These are phyloP conservation scores for Sphaerulina populicola DNA, from an alignment of 2,329 filamentous ascomycete genomes.

Conservation along the genomic window DNA sequence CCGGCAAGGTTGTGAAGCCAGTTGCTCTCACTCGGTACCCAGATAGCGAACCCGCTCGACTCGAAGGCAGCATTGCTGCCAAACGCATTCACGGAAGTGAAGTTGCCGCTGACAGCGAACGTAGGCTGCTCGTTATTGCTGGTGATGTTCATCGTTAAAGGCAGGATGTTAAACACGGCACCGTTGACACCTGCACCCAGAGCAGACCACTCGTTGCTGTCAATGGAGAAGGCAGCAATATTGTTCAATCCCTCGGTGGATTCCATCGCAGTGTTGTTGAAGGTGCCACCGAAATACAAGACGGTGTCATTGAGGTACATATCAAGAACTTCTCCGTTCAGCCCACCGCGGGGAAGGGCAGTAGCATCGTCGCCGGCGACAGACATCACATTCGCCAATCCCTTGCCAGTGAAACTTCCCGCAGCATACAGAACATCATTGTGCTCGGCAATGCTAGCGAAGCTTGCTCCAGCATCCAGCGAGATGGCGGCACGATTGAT, in stretches of 20 bases:
- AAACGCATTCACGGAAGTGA: conserved; percentile 63
- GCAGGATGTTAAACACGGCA: conserved; percentile 63
- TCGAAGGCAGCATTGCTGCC: conserved; percentile 52
- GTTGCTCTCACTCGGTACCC: conserved; percentile 76
- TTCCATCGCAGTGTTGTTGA: conserved; percentile 62
- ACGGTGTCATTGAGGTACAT: conserved; percentile 58
- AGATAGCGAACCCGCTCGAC: conserved; percentile 74
- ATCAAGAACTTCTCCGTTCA: conserved; percentile 69
- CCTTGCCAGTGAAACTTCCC: conserved; percentile 68
- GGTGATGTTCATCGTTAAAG: conserved; percentile 71
- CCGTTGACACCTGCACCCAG: conserved; percentile 84
- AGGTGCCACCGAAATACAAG: conserved; percentile 77
- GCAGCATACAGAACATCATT: conserved; percentile 64
- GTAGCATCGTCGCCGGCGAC: conserved; percentile 54
- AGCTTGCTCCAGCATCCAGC: conserved; percentile 58
- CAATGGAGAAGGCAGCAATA: conserved; percentile 66
- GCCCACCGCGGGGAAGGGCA: conserved; percentile 58
- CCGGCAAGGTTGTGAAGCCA: conserved; percentile 75
- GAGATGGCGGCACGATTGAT: conserved; percentile 68
- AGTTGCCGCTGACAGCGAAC: conserved; percentile 72
- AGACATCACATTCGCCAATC: conserved; percentile 67
- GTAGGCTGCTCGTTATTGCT: conserved; percentile 59
- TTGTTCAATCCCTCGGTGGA: conserved; percentile 59
- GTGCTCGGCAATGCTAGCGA: conserved; percentile 54
- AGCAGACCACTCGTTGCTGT: conserved; percentile 62